Conservation (phyloP, 345 rosid genomes). For the Citropsis articulata region DNA sequence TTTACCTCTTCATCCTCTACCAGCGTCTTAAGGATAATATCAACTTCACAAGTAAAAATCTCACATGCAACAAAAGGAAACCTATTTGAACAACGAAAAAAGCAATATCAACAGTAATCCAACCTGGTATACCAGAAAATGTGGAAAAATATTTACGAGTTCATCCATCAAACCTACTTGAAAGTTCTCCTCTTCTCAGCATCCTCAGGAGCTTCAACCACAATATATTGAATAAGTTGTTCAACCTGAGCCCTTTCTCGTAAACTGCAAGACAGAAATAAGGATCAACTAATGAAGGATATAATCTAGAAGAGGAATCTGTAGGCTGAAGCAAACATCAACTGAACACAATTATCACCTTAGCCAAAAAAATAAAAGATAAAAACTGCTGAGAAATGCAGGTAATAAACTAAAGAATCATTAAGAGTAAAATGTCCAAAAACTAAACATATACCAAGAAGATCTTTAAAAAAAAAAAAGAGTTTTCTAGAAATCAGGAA, state of each 20-base stretch:
- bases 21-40: conserved; percentile 82
- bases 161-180: conserved; percentile 48
- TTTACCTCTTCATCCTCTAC: conserved; percentile 91
- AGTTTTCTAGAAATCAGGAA: conserved; percentile 3
- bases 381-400: neutral
- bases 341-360: neutral
- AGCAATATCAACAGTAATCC: neutral
- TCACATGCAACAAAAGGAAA: conserved; percentile 92
- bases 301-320: neutral
- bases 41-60: conserved; percentile 92
- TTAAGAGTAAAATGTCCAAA: neutral
- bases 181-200: conserved; percentile 64
- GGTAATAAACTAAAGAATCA: neutral
- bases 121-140: neutral
- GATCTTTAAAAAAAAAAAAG: neutral
- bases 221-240: conserved; percentile 71
- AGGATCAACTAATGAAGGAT: conserved; percentile 11
- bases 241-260: conserved; percentile 76
- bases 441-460: neutral
- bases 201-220: conserved; percentile 73
- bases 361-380: neutral
- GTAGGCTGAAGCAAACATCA: neutral
- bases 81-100: conserved; percentile 34
- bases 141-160: conserved; percentile 1
- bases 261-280: conserved; percentile 51